Evolutionary conservation across 768 basidiomycete species (phyloP).

Genomic region (Russula lepida): DNA sequence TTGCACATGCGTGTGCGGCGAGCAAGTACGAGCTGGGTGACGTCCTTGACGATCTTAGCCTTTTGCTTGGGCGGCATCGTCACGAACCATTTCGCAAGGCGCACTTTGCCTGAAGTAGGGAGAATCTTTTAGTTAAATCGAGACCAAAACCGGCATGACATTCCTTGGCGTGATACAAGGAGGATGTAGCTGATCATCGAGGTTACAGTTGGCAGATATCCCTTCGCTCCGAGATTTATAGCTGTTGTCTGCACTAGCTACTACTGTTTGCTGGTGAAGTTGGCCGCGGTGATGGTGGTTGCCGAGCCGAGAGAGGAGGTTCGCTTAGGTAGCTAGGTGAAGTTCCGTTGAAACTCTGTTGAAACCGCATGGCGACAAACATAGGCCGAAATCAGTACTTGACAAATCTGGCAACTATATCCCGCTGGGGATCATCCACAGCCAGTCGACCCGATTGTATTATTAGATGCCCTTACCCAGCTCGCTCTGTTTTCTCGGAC

Average conservation of each 20-base stretch:
- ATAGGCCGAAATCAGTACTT: neutral
- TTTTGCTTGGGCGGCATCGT: slow-evolving; percentile 76
- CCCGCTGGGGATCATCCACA: too few relatives aligned
- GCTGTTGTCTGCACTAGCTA: neutral
- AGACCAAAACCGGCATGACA: neutral
- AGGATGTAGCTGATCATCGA: slow-evolving; percentile 88
- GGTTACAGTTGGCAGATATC: neutral
- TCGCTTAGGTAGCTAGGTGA: neutral
- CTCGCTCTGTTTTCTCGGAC: too few relatives aligned
- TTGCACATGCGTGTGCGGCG: slow-evolving; percentile 91
- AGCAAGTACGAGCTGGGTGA: slow-evolving; percentile 85
- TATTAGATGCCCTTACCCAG: too few relatives aligned
- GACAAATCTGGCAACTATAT: neutral
- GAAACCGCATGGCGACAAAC: too few relatives aligned
- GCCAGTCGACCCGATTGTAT: too few relatives aligned
- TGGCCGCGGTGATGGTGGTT: neutral
- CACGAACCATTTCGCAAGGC: slow-evolving; percentile 93
- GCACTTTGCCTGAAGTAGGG: slow-evolving; percentile 64
- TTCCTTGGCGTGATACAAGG: slow-evolving; percentile 87
- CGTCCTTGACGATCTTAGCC: slow-evolving; percentile 90
- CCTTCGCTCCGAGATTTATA: neutral
- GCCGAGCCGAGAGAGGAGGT: neutral
- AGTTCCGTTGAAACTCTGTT: too few relatives aligned
- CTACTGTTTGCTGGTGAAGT: neutral
- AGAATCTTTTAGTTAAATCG: neutral